phyloP scores from a whole-genome alignment of 495 filamentous ascomycete genomes.

The Astrocystis sublimbata region DNA sequence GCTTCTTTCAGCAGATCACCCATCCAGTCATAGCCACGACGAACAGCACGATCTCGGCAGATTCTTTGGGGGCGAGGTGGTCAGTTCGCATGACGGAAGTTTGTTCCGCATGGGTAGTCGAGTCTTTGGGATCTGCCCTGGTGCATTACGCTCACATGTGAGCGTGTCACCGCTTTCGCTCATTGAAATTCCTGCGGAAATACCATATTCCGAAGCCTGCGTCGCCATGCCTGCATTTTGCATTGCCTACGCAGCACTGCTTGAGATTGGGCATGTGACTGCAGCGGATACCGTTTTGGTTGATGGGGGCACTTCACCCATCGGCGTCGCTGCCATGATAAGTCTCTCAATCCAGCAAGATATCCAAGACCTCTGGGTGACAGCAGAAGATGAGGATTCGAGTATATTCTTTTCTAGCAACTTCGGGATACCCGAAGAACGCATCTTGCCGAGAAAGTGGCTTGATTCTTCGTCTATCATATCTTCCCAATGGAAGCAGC shows the following conservation, averaged over 20 bases:
- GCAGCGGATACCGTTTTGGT: conserved; percentile 49
- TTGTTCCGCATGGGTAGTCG: conserved; percentile 41
- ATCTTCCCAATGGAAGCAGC: not conserved
- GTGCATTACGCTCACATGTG: conserved; percentile 25
- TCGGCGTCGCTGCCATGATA: conserved; percentile 37
- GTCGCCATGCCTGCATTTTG: conserved; percentile 44
- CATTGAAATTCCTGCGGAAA: conserved; percentile 33
- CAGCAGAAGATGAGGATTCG: conserved; percentile 31
- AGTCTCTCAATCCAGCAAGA: conserved; percentile 37
- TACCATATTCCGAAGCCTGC: conserved; percentile 43
- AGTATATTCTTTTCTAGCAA: conserved; percentile 34
- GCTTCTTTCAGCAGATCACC: not conserved
- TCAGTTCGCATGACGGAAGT: not conserved
- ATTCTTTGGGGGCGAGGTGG: not conserved
- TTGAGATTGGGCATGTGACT: conserved; percentile 18
- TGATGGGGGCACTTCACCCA: conserved; percentile 44
- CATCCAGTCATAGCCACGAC: not conserved
- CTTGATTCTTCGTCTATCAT: not conserved
- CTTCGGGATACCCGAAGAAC: conserved; percentile 28
- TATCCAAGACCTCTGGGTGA: conserved; percentile 22
- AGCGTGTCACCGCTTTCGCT: conserved; percentile 10
- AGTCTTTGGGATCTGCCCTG: conserved; percentile 37
- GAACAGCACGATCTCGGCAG: not conserved
- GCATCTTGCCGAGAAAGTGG: conserved; percentile 36
- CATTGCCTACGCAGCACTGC: conserved; percentile 45